These are phyloP conservation scores for Fusarium tanahbumbuense DNA, from an alignment of 2,329 filamentous ascomycete genomes.

Conservation along the genomic window DNA sequence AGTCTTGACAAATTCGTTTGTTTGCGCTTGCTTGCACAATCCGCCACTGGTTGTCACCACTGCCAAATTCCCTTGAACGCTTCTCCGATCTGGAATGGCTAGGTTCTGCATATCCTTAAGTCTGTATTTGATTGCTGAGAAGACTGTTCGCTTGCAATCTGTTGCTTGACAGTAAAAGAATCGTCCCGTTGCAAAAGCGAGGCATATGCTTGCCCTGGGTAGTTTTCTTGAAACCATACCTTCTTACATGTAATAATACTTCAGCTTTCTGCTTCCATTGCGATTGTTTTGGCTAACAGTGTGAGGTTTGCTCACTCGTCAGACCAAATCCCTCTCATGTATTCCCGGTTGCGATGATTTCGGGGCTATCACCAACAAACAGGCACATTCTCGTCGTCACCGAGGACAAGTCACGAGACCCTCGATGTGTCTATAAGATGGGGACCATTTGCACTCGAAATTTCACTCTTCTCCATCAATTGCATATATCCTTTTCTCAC, in stretches of 20 bases:
- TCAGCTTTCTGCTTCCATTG: background rate
- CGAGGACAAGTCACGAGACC: background rate
- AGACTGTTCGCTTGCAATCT: accelerated
- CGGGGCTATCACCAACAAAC: background rate
- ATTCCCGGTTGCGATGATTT: background rate
- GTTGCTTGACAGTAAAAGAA: accelerated
- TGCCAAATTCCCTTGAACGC: background rate
- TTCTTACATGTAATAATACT: background rate
- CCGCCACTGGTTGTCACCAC: background rate
- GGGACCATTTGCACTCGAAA: accelerated
- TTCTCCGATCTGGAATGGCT: background rate
- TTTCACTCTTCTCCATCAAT: background rate
- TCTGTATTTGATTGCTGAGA: background rate
- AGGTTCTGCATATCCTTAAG: too few relatives aligned
- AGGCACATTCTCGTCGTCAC: background rate
- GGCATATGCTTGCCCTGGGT: background rate
- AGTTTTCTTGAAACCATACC: background rate
- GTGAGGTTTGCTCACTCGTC: background rate
- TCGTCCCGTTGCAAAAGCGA: background rate
- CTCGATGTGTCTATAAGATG: background rate
- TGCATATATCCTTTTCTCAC: background rate
- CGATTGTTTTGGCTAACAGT: background rate
- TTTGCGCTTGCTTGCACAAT: background rate
- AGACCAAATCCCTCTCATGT: background rate
- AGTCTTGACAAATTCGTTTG: background rate